Evolutionary conservation across 805 yeast species (phyloP), one percentile per base, ranked within the genome.

Genomic region (Kuraishia capsulata): DNA sequence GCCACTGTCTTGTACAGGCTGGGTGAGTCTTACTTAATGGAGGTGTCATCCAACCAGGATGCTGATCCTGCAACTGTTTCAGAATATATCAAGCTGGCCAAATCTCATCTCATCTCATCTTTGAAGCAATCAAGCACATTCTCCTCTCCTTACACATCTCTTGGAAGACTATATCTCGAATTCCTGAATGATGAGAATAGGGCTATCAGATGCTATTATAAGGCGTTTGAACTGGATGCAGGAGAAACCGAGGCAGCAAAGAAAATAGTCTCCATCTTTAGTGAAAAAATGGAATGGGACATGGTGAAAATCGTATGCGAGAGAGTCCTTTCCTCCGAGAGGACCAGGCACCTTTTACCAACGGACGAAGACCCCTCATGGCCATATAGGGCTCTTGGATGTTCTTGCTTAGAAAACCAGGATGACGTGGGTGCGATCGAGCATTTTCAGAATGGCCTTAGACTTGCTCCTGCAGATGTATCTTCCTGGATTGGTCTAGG

Each of bases 401-500:
- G 88, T 47, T 73, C 84, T 2, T 68, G 80, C 4, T 61, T 92
- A 42, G 88, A 85, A 51, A 64, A 56, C 20, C 86, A 79, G 48
- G 79, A 81, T 46, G 85, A 77, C 45, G 76, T 75, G 1, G 78
- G 77, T 39, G 95, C 98, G 0, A 81, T 90, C 35, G 90, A 84
- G 56, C 78, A 84, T 74, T 88, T 86, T 53, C 98, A 92, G 57
- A 73, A 78, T 20, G 88, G 96, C 1, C 64, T 92, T 36, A 69
- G 97, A 44, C 62, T 82, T 45, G 64, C 78, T 32, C 64, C 81
- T 0, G 45, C 52, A 38, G 97, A 92, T 57, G 54, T 73, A 2
- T 81, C 84, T 45, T 81, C 95, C 2, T 90, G 97, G 97, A 66
- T 83, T 21, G 96, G 96, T 1, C 64, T 92, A n/a, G 98, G 98